A percentile compares a stretch with the other conserved stretches of the same genome.
Conservation (phyloP, 257 asterid species). For the Linaria vulgaris region DNA sequence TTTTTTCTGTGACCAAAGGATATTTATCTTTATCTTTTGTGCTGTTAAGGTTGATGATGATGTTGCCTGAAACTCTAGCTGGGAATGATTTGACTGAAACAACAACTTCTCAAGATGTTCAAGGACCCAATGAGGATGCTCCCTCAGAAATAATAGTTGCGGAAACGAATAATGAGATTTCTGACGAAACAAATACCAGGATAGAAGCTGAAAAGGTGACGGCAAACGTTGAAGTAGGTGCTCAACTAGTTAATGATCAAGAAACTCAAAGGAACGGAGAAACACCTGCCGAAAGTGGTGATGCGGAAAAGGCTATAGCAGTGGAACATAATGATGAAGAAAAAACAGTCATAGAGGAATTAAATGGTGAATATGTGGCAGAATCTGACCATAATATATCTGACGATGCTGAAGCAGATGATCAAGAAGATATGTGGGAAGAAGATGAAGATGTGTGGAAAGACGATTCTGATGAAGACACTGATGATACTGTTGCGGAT, state of each 20-base stretch:
- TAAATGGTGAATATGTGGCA: conserved; percentile 20
- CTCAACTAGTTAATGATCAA: conserved; percentile 19
- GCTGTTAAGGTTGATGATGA: conserved; percentile 27
- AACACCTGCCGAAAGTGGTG: conserved; percentile 8
- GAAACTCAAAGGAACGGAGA: conserved; percentile 1
- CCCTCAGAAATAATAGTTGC: conserved; percentile 17
- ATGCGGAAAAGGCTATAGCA: conserved; percentile 9
- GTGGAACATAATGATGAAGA: conserved; percentile 23
- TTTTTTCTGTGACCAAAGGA: conserved; percentile 9
- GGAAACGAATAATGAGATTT: conserved; percentile 15
- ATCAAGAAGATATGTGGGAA: conserved; percentile 7
- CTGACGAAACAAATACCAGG: conserved; percentile 4
- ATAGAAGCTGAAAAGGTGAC: background rate
- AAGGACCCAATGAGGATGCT: conserved; percentile 25
- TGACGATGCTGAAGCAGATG: conserved; percentile 19
- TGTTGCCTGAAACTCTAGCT: conserved; percentile 34
- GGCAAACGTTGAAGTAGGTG: conserved; percentile 24
- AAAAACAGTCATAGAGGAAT: conserved; percentile 9
- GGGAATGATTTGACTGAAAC: conserved; percentile 28
- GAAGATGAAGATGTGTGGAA: conserved; percentile 1
- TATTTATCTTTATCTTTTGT: conserved; percentile 22
- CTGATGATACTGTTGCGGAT: conserved; percentile 30
- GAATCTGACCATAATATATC: background rate
- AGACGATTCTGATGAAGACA: conserved; percentile 27
- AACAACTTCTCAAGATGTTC: conserved; percentile 15